Conservation (phyloP, 352 stramenopile species). For the Globisporangium acanthophoron region DNA sequence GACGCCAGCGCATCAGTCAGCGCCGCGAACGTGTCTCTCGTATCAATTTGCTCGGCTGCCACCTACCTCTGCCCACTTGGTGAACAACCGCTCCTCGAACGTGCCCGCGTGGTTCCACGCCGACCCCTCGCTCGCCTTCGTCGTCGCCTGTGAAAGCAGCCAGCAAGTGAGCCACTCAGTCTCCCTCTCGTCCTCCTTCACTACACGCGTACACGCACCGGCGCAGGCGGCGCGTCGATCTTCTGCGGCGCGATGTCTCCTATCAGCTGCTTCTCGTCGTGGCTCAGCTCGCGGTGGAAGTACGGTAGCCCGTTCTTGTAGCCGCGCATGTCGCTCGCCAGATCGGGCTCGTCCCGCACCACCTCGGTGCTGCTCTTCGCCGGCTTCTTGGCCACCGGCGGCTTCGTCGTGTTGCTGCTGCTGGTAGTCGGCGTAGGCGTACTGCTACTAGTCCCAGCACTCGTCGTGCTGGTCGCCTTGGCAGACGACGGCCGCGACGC, state of each 20-base stretch:
- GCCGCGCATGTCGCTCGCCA: constrained; percentile 51
- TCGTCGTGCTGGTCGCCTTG: not conserved
- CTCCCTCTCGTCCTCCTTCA: no score
- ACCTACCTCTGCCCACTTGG: constrained; percentile 68
- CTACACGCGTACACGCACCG: constrained; percentile 10
- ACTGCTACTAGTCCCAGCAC: not conserved
- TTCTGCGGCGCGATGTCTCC: constrained; percentile 93
- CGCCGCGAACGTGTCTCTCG: not conserved
- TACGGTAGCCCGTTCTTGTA: constrained; percentile 90
- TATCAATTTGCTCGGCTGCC: not conserved
- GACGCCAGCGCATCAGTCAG: not conserved
- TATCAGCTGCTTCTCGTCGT: constrained; percentile 94
- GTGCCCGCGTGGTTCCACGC: constrained; percentile 92
- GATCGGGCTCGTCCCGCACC: constrained; percentile 60
- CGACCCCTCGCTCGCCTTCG: constrained; percentile 62
- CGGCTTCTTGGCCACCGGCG: constrained; percentile 2
- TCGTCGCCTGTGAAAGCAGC: constrained; percentile 6
- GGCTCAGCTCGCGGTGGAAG: constrained; percentile 96
- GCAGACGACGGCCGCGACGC: constrained; percentile 17
- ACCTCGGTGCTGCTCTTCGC: constrained; percentile 36
- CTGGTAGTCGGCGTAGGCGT: not conserved
- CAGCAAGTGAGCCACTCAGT: not conserved
- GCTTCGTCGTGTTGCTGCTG: not conserved
- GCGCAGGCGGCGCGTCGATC: constrained; percentile 40
- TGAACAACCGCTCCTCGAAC: constrained; percentile 88